Evolutionary conservation across 2,329 filamentous ascomycete species (phyloP), one percentile per base, ranked within the genome.

Genomic region (Fusarium tjaetaba): DNA sequence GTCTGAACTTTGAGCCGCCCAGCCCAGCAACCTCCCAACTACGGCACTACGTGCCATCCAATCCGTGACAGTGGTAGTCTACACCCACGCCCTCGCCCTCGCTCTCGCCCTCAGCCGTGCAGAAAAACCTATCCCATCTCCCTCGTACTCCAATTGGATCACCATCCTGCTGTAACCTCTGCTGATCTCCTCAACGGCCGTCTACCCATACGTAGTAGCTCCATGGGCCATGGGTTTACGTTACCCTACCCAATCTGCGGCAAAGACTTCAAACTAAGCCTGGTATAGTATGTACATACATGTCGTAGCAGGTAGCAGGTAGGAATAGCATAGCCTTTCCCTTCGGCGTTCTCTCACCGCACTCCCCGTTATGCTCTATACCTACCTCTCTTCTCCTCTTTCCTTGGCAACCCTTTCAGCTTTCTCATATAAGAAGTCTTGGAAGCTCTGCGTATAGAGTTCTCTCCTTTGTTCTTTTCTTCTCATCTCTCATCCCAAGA

Each of bases 361-460:
- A 77, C 65, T 69, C 68, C 75, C 74, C 58, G 41, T 48, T 56
- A 61, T 72, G 42, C 55, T 65, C 58, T 74, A 61, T 55, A 64
- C 49, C 59, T 66, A 61, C 64, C 57, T 71, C 62, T 65, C 57
- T 48, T 65, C 57, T 64, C 56, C 61, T 73, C 64, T 34, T 56
- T 55, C 61, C 68, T 76, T 72, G 62, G 63, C 71, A 66, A 36
- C 45, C 56, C 61, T 34, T 55, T 26, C 60, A n/a, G 42, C n/a
- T 53, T 48, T 52, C 58, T 61, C 70, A 65, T 77, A 78, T 78
- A 78, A 78, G 76, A 73, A 72, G 76, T 64, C 70, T 53, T 59
- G 49, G 55, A 42, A 70, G 56, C 63, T 65, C 57, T 66, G 57
- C 26, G 32, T 39, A 55, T 42, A 55, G 32, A 42, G 49, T 53